Conservation (phyloP, 306 rosid genomes). For the Quercus bicolor region DNA sequence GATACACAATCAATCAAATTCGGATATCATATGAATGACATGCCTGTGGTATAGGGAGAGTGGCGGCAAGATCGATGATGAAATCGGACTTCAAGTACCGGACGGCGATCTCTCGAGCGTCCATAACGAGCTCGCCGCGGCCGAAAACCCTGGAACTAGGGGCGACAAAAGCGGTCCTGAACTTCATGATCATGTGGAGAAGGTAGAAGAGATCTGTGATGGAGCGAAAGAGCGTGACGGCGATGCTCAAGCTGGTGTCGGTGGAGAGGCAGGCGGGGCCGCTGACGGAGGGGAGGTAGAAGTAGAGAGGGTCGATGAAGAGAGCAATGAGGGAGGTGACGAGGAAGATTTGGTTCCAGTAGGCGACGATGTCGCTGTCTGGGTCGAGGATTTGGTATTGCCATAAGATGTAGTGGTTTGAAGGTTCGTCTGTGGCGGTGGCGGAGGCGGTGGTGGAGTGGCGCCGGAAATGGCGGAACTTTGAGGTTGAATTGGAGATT, state of each 20-base stretch:
- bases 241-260: slow-evolving; percentile 26
- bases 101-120: slow-evolving; percentile 53
- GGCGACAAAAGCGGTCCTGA: slow-evolving; percentile 76
- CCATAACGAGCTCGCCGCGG: slow-evolving; percentile 84
- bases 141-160: slow-evolving; percentile 84
- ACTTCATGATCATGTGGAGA: slow-evolving; percentile 75
- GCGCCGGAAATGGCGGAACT: slow-evolving; percentile 63
- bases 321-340: slow-evolving; percentile 61
- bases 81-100: slow-evolving; percentile 78
- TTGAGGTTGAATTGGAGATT: slow-evolving; percentile 58
- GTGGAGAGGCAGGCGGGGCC: slow-evolving; percentile 66
- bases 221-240: slow-evolving; percentile 56
- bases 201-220: slow-evolving; percentile 70
- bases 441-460: not conserved
- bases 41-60: slow-evolving; percentile 83
- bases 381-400: slow-evolving; percentile 79
- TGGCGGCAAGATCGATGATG: slow-evolving; percentile 80
- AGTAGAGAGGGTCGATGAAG: slow-evolving; percentile 80
- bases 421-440: slow-evolving; percentile 33
- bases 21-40: not conserved
- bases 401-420: slow-evolving; percentile 58
- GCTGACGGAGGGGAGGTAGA: slow-evolving; percentile 65
- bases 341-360: slow-evolving; percentile 81
- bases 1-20: too few species aligned
- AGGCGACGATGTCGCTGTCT: slow-evolving; percentile 67